Conservation (phyloP, 139 green algal species). For the Microglena sp. region DNA sequence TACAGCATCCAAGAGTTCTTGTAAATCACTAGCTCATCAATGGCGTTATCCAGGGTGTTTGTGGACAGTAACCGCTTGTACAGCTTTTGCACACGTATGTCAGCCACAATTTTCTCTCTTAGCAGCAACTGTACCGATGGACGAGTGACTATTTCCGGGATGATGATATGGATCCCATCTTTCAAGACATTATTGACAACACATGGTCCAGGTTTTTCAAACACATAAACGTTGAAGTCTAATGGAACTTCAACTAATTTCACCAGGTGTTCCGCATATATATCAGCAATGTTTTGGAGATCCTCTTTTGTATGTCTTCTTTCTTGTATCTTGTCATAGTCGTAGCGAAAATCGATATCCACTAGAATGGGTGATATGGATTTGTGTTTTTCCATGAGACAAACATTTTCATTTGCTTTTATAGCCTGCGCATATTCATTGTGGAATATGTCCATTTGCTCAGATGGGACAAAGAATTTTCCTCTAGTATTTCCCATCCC, state of each 20-base stretch:
- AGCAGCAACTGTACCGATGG: not conserved
- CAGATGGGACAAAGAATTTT: too few relatives aligned
- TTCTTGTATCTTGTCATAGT: too few relatives aligned
- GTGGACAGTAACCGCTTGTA: not conserved
- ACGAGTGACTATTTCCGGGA: slow-evolving; percentile 6
- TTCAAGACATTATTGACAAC: slow-evolving; percentile 2
- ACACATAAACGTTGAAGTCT: not conserved
- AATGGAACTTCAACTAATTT: not conserved
- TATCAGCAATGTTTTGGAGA: not conserved
- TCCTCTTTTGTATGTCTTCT: too few relatives aligned
- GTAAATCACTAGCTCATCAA: slow-evolving; percentile 8
- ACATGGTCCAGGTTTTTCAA: slow-evolving; percentile 1
- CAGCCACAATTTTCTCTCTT: not conserved
- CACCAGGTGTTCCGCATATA: not conserved
- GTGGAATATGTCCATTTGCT: too few relatives aligned
- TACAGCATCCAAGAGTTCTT: slow-evolving; percentile 12
- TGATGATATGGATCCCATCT: slow-evolving; percentile 9
- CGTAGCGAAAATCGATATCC: too few relatives aligned
- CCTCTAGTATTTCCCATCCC: too few relatives aligned
- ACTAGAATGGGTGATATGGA: too few relatives aligned
- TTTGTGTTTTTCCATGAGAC: too few relatives aligned
- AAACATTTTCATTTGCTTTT: too few relatives aligned
- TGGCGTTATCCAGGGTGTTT: not conserved
- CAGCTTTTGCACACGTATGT: not conserved
- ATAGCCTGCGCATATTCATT: too few relatives aligned